A percentile compares a stretch with the other conserved stretches of the same genome.
These are phyloP conservation scores for Vickermania ingenoplastis DNA, from an alignment of 208 protist species.

Conservation along the genomic window DNA sequence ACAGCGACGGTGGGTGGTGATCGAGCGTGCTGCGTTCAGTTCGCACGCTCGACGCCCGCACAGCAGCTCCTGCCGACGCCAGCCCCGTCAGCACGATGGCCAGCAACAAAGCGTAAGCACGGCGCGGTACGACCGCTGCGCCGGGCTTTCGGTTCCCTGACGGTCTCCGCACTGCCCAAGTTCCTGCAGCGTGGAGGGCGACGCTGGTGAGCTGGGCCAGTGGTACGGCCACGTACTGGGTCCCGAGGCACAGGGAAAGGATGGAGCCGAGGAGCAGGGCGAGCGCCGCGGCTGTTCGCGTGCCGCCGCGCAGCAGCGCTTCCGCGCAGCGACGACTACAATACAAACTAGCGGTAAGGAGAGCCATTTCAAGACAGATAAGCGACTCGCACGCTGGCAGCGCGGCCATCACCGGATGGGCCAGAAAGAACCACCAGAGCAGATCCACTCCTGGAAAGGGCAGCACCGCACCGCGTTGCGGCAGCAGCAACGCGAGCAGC, in stretches of 20 bases:
- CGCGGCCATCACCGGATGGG: slow-evolving; percentile 50
- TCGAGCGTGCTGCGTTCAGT: not conserved
- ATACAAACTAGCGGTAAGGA: too few relatives aligned
- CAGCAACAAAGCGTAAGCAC: not conserved
- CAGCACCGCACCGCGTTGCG: not conserved
- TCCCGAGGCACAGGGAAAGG: not conserved
- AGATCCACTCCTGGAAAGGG: slow-evolving; percentile 26
- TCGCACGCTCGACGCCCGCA: not conserved
- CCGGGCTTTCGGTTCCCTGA: too few relatives aligned
- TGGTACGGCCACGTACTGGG: not conserved
- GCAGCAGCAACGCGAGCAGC: slow-evolving; percentile 23
- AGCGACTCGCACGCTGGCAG: slow-evolving; percentile 44
- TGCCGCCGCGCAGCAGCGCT: not conserved
- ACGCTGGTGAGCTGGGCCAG: too few relatives aligned
- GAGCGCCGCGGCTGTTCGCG: not conserved
- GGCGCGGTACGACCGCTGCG: too few relatives aligned
- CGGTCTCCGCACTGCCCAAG: too few relatives aligned
- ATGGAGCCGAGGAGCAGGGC: too few relatives aligned
- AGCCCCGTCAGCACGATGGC: not conserved
- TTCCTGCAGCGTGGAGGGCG: too few relatives aligned
- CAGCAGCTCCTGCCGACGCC: not conserved
- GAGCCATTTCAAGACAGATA: slow-evolving; percentile 36
- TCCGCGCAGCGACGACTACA: slow-evolving; percentile 14
- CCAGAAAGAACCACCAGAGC: slow-evolving; percentile 49
- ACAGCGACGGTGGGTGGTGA: slow-evolving; percentile 5